Evolutionary conservation across 2,329 filamentous ascomycete species (phyloP), one percentile per base, ranked within the genome.

Genomic region (Arthrobotrys musiformis): DNA sequence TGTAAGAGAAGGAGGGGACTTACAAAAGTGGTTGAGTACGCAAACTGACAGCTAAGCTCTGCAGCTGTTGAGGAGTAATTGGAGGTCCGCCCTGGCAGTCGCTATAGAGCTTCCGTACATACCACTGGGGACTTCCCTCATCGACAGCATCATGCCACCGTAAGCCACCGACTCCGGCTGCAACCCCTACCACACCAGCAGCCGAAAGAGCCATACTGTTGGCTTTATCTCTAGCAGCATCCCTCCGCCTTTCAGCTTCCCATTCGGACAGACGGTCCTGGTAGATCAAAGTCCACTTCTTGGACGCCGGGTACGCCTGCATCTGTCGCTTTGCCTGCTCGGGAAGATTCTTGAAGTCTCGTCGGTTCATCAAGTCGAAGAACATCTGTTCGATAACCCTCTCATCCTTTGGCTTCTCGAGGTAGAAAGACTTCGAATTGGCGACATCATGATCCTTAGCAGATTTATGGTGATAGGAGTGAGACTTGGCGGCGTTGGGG

Each of bases 251-350:
- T 82, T 98, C 94, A 46, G 93, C 93, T 86, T 98, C 94, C 88
- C 91, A 92, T 84, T 98, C 94, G 5, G 93, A 93, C 81, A 99
- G 87, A 78, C 93, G 91, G 85, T 99, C 95, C 84, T 99, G 94
- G 83, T 98, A 92, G 62, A 99, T 92, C 75, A 99, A 86, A 0
- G 93, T 97, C 95, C 95, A 99, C 85, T 98, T 99, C 87, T 98
- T 98, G 79, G 90, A 89, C 7, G 95, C 89, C 13, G 94, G 93
- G 83, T 99, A 98, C 40, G 93, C 93, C 84, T 95, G 89, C 94
- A 99, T 98, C 85, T 98, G 95, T 78, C 94, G 88, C 80, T 92
- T 90, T 30, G 95, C 95, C 85, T 97, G 93, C 82, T 99, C 95
- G 4, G 95, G 95, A 79, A 99, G 86, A 84, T 96, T 96, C 85